Percentiles rank a stretch among this genome's conserved stretches.
Evolutionary conservation across 202 grass and related monocot species (phyloP).

Genomic region (Zizania palustris): DNA sequence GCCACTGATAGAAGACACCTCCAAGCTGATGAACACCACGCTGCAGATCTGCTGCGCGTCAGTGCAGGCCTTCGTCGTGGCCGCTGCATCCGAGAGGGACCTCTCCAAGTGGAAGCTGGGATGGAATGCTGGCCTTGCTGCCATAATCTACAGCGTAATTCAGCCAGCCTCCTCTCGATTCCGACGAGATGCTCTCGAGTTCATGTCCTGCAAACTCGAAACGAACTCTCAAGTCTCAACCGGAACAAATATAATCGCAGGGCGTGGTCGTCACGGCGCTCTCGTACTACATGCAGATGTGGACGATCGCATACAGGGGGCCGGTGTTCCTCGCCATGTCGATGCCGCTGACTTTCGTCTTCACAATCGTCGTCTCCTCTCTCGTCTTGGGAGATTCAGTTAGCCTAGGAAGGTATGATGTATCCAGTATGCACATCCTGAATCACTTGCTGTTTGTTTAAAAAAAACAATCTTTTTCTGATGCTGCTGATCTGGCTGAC

Average conservation of each 20-base stretch:
- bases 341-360: slow-evolving; percentile 57
- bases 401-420: slow-evolving; percentile 60
- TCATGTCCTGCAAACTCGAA: background rate
- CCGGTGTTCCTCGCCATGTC: slow-evolving; percentile 75
- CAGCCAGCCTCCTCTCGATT: background rate
- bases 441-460: no score
- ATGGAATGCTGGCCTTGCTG: slow-evolving; percentile 50
- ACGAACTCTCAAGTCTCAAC: background rate
- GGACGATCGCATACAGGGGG: slow-evolving; percentile 72
- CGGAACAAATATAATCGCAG: slow-evolving; percentile 36
- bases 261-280: slow-evolving; percentile 56
- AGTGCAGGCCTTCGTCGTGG: slow-evolving; percentile 51
- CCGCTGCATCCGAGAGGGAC: slow-evolving; percentile 54
- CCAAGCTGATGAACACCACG: slow-evolving; percentile 72
- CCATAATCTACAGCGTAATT: slow-evolving; percentile 60
- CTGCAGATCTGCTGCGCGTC: slow-evolving; percentile 70
- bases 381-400: slow-evolving; percentile 62
- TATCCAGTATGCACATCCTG: background rate
- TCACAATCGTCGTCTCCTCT: slow-evolving; percentile 60
- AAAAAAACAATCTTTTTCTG: background rate
- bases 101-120: slow-evolving; percentile 63
- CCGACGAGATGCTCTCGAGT: background rate
- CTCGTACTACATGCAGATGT: slow-evolving; percentile 69
- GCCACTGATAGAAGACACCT: slow-evolving; percentile 68
- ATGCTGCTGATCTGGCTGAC: background rate